Evolutionary conservation across 108 stramenopile genomes (phyloP), one percentile per base, ranked within the genome.

Genomic region (Cyclotella distinguenda): DNA sequence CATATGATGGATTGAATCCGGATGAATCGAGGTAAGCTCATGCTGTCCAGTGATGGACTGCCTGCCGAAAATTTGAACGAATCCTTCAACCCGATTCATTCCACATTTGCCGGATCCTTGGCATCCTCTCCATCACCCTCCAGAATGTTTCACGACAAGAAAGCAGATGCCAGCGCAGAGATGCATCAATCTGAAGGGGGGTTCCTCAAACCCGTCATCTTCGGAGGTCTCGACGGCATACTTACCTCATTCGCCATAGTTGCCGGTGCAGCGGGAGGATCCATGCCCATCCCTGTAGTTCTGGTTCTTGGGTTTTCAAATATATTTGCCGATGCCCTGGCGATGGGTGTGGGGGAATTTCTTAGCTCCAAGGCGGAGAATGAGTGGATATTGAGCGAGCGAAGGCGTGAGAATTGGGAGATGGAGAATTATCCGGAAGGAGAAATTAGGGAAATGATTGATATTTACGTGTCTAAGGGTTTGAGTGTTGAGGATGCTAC

Each of bases 291-390:
- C 0, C 72, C 79, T 19, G 95, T 96, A 8, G 90, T 99, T 16
- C 82, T 99, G n/a, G 84, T 97, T 56, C 82, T 99, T 3, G 98
- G 98, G 21, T 96, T 97, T 54, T 85, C 84, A 63, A 97, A 95
- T 70, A 95, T 98, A 46, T 91, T 98, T 62, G 99, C 97, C 11
- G 97, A 97, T 66, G 97, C 99, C 0, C 78, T 99, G 18, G 77
- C 84, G 75, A 98, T 98, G 97, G 99, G 99, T 11, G 95, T 98
- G 10, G 97, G 97, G 9, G 99, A 98, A 78, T 98, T 96, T 60
- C 77, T 98, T n/a, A 91, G 91, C 55, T 87, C 86, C 53, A 96
- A 96, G 64, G 97, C 97, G 12, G 85, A 94, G 68, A 95, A 93
- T 63, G 97, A 98, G 61, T 97, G 92, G 87, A 91, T 96, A 66